Evolutionary conservation across 2,329 filamentous ascomycete genomes (phyloP), one percentile per base, ranked within the genome.

Genomic region (Plectosphaerella plurivora): DNA sequence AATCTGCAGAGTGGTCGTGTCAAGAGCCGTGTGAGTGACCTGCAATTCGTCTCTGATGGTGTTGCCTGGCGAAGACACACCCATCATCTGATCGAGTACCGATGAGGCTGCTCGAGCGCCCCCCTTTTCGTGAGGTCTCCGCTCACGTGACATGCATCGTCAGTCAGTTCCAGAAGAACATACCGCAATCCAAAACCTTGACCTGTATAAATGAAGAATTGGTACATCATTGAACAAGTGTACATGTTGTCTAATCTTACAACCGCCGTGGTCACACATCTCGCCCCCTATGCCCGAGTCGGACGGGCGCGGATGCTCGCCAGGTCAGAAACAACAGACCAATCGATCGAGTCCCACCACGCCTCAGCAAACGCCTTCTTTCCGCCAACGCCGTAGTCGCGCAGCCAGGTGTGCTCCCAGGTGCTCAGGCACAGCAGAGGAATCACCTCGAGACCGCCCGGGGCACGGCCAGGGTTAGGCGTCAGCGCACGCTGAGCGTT

Each of bases 351-450:
- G 49, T 89, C 73, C 94, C 94, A 99, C 93, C 93, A 97, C 42
- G 79, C 78, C 66, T 88, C 81, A 50, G 92, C 77, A 68, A 83
- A 99, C 50, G 75, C 72, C 50, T 77, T 75, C 83, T 97, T 99
- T 48, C 90, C 91, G 45, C 76, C 78, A 52, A 86, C 69, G 49
- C 82, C 82, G 70, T 89, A 97, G 68, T 97, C 91, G 51, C 82
- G 81, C 68, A 97, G 73, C 83, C 89, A 99, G 9, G 88, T 86
- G 72, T 97, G 94, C 76, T 97, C 87, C 94, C 94, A 99, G 5
- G 91, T 96, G 73, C 91, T 97, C 54, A 97, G 81, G 67, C 93
- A 97, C 61, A 99, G 75, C 55, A 97, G 77, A 12, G 93, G 92
- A 52, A 84, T 77, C 35, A 92, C 70, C 47, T 87, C 79, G 57